Conservation (phyloP, 2,329 filamentous ascomycete genomes). For the Rhexocercosporidium sp. region DNA sequence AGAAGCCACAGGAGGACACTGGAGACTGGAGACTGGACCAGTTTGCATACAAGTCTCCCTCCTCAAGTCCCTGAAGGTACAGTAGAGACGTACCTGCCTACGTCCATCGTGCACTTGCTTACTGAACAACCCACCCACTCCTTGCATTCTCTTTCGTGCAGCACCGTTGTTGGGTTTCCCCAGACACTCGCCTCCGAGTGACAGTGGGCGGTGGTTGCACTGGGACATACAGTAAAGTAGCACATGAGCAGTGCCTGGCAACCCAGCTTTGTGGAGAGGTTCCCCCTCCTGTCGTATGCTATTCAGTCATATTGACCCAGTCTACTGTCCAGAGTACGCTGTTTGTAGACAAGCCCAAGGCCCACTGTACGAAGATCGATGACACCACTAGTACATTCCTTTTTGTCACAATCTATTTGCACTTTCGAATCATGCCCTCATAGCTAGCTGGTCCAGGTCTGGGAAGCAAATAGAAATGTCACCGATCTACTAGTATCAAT, state of each 20-base stretch:
- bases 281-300: slow-evolving; percentile 11
- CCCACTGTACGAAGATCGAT: slow-evolving; percentile 6
- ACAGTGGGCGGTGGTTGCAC: slow-evolving; percentile 1
- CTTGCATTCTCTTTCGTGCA: neutral
- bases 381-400: neutral
- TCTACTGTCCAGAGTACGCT: neutral
- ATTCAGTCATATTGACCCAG: slow-evolving; percentile 5
- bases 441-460: neutral
- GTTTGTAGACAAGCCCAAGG: neutral
- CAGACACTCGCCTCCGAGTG: neutral
- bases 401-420: neutral
- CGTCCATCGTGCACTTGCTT: neutral
- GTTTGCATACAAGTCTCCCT: too few relatives aligned
- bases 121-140: neutral
- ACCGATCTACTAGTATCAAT: neutral
- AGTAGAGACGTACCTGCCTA: neutral
- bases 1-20: too few relatives aligned
- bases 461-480: neutral
- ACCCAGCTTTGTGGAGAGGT: slow-evolving; percentile 7
- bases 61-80: too few relatives aligned
- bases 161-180: slow-evolving; percentile 1
- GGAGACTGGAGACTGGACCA: too few relatives aligned
- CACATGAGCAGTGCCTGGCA: slow-evolving; percentile 7
- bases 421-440: slow-evolving; percentile 6
- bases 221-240: neutral